Evolutionary conservation across 2,329 filamentous ascomycete species (phyloP), one percentile per base, ranked within the genome.

Genomic region (Alternaria sp.): DNA sequence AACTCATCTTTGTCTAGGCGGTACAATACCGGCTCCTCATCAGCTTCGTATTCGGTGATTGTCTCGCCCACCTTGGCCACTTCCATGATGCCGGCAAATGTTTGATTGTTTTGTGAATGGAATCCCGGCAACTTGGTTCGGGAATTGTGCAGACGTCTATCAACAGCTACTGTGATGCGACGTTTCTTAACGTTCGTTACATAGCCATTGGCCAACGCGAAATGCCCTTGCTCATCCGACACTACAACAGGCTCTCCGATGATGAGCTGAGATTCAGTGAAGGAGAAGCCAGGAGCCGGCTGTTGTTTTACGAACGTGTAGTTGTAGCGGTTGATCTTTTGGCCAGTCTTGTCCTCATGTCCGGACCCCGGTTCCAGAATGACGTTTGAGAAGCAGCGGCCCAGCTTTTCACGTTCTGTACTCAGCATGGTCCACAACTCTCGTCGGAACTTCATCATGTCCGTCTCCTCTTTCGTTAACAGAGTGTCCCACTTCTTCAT

Each of bases 361-460:
- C 87, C 87, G 7, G 92, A 93, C 4, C 89, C 91, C 46, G 92
- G 89, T 67, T 94, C 89, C 65, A 99, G 90, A 36, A 95, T 84
- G 18, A 99, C 89, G 69, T 94, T 90, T 10, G 92, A 88, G 77
- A 98, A 98, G 77, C 95, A 98, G 56, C 94, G 88, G 2, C 94
- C 94, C 10, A 94, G 85, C 72, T 91, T 92, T 78, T 99, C 93
- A 48, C 95, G 90, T 76, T 98, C 93, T 0, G 83, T 84, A 75
- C 95, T 97, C 22, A 94, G 82, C 92, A 99, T 96, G 0, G 94
- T 97, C 95, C 95, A 99, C 3, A 99, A 83, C 76, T 99, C 95
- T 66, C 93, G 86, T 63, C 93, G 89, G 65, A 93, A 90, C 72
- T 92, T 96, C 75, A 95, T 90, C 74, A 91, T 89, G 71, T 97